Conservation (phyloP, 345 rosid species). For the Eucalyptus curtisii region DNA sequence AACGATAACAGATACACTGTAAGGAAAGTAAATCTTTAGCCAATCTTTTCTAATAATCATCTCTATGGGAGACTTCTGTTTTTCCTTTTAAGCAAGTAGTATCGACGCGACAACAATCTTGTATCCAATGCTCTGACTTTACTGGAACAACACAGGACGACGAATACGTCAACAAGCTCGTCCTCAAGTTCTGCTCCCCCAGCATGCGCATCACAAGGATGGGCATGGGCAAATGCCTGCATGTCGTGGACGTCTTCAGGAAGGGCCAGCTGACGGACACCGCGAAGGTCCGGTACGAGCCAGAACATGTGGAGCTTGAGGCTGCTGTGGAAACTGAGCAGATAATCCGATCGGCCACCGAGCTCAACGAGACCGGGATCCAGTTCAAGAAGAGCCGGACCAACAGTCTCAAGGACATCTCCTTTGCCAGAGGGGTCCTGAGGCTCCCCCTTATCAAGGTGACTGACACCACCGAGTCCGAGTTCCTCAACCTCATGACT, state of each 20-base stretch:
- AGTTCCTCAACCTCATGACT: not conserved
- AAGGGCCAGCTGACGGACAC: not conserved
- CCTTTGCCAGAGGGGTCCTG: not conserved
- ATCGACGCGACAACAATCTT: not conserved
- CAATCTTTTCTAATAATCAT: not conserved
- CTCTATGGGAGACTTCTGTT: not conserved
- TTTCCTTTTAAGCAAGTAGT: not conserved
- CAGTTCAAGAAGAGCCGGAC: not conserved
- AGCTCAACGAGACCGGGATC: not conserved
- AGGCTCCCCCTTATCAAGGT: not conserved
- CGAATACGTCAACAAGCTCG: not conserved
- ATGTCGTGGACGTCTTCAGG: not conserved
- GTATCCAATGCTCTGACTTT: not conserved
- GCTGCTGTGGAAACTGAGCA: not conserved
- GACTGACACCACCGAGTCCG: not conserved
- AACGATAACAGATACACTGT: not conserved
- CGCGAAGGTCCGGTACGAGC: conserved; percentile 8
- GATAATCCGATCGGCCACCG: not conserved
- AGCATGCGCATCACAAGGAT: no score
- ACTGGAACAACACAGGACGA: not conserved
- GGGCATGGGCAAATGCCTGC: not conserved
- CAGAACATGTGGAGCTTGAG: not conserved
- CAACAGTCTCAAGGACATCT: not conserved
- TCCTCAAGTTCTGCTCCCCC: not conserved
- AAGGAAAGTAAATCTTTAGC: not conserved